A percentile compares a stretch with the other conserved stretches of the same genome.
Conservation (phyloP, 805 yeast genomes). For the Debaryomyces prosopidis region DNA sequence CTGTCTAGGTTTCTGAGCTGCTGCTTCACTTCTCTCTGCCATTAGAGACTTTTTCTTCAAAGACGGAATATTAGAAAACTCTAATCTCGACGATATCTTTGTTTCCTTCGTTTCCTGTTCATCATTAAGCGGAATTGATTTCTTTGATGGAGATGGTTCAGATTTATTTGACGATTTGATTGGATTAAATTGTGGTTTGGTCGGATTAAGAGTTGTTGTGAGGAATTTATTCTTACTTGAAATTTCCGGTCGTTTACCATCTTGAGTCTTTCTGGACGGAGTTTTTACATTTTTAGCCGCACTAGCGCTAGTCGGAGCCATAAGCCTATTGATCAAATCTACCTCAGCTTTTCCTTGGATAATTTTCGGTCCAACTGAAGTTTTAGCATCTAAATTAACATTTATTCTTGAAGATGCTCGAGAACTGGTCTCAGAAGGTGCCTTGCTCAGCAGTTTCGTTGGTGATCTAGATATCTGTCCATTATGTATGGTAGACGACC, state of each 20-base stretch:
- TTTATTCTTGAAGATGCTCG: constrained; percentile 8
- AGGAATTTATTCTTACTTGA: constrained; percentile 32
- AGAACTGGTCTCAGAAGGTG: constrained; percentile 7
- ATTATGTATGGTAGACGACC: neutral
- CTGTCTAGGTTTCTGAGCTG: constrained; percentile 25
- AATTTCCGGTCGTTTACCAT: constrained; percentile 3
- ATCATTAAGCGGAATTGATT: neutral
- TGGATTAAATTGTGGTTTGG: constrained; percentile 25
- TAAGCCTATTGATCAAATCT: constrained; percentile 19
- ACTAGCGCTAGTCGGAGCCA: constrained; percentile 32
- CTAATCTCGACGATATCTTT: constrained; percentile 13
- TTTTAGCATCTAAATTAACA: constrained; percentile 2
- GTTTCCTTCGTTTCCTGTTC: constrained; percentile 10
- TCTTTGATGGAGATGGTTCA: constrained; percentile 7
- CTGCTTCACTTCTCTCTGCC: constrained; percentile 28
- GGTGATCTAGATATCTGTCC: constrained; percentile 12
- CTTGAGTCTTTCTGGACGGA: neutral
- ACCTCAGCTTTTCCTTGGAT: constrained; percentile 6
- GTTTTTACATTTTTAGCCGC: constrained; percentile 22
- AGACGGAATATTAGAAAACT: constrained; percentile 16
- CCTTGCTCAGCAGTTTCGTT: constrained; percentile 5
- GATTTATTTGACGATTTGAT: constrained; percentile 13
- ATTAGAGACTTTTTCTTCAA: constrained; percentile 28
- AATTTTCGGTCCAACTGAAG: neutral
- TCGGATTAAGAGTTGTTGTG: constrained; percentile 36